phyloP scores from a whole-genome alignment of 768 basidiomycete genomes.

The Auricularia auricula-judae region DNA sequence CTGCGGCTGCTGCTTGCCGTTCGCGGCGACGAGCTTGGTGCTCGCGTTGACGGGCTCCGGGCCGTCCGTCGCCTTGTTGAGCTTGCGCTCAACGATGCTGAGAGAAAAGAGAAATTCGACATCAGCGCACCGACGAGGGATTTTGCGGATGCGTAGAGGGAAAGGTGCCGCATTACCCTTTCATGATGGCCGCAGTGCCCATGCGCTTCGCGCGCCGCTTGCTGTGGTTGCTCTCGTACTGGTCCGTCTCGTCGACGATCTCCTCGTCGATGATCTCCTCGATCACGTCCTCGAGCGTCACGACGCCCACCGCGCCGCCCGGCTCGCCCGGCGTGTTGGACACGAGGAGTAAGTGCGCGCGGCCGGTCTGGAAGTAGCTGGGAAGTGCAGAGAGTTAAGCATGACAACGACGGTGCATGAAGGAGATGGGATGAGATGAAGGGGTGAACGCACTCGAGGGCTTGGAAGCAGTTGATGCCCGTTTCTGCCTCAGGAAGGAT shows the following conservation, averaged over 20 bases:
- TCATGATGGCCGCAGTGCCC: conserved; percentile 67
- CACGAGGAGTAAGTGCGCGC: conserved; percentile 83
- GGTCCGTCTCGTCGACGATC: conserved; percentile 91
- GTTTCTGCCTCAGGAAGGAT: conserved; percentile 85
- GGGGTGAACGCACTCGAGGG: conserved; percentile 60
- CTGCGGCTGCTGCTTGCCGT: neutral
- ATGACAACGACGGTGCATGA: too few species aligned
- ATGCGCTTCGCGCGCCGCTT: conserved; percentile 62
- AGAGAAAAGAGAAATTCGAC: neutral
- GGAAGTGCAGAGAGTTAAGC: too few species aligned
- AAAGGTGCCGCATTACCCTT: conserved; percentile 4
- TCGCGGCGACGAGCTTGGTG: neutral
- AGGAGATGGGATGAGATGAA: conserved; percentile 14
- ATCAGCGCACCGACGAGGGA: neutral
- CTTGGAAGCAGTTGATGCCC: conserved; percentile 88
- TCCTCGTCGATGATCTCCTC: conserved; percentile 88
- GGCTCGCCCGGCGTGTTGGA: conserved; percentile 70
- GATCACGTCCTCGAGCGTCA: conserved; percentile 78
- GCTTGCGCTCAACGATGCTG: neutral
- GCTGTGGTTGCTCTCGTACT: conserved; percentile 76
- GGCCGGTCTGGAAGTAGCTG: conserved; percentile 61
- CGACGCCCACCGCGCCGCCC: conserved; percentile 83
- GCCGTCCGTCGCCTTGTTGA: neutral
- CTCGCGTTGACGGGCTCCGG: neutral
- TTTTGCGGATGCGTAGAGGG: neutral